A percentile compares a stretch with the other conserved stretches of the same genome.
Evolutionary conservation across 2,329 filamentous ascomycete species (phyloP).

Genomic region (Knoxdaviesia capensis): DNA sequence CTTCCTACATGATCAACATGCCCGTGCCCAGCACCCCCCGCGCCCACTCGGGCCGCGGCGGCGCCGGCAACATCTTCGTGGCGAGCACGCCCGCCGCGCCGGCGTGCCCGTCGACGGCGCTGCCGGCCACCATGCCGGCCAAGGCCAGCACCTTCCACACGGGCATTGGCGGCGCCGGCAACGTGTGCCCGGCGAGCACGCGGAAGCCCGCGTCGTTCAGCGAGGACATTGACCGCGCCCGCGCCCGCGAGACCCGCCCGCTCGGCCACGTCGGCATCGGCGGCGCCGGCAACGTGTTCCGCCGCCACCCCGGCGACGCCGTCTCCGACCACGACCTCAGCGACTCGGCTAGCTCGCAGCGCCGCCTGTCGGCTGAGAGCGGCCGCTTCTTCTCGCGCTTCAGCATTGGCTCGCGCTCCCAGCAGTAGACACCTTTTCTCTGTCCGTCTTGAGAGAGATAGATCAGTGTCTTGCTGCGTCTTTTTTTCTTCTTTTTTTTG

Average conservation of each 20-base stretch:
- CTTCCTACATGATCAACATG: constrained; percentile 17
- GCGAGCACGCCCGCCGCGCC: constrained; percentile 18
- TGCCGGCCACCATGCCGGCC: constrained; percentile 23
- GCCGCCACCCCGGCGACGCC: too few relatives aligned
- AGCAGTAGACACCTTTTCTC: too few relatives aligned
- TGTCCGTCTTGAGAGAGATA: too few relatives aligned
- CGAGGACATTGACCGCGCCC: constrained; percentile 6
- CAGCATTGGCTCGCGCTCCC: too few relatives aligned
- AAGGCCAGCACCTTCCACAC: constrained; percentile 37
- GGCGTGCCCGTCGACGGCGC: constrained; percentile 26
- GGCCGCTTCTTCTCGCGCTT: too few relatives aligned
- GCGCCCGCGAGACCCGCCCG: constrained; percentile 4
- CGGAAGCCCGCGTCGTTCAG: constrained; percentile 11
- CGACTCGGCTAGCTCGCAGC: too few relatives aligned
- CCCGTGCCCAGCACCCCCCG: too few relatives aligned
- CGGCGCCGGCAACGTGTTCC: too few relatives aligned
- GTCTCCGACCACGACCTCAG: background rate
- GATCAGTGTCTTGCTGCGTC: too few relatives aligned
- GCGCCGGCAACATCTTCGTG: constrained; percentile 34
- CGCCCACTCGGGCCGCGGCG: constrained; percentile 30
- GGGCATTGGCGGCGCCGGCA: constrained; percentile 45
- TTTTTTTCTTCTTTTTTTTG: too few relatives aligned
- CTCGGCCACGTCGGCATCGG: background rate
- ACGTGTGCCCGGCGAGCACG: constrained; percentile 33
- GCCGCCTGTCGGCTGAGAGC: too few relatives aligned